Conservation (phyloP, 495 filamentous ascomycete species). For the Aspergillus haitiensis region DNA sequence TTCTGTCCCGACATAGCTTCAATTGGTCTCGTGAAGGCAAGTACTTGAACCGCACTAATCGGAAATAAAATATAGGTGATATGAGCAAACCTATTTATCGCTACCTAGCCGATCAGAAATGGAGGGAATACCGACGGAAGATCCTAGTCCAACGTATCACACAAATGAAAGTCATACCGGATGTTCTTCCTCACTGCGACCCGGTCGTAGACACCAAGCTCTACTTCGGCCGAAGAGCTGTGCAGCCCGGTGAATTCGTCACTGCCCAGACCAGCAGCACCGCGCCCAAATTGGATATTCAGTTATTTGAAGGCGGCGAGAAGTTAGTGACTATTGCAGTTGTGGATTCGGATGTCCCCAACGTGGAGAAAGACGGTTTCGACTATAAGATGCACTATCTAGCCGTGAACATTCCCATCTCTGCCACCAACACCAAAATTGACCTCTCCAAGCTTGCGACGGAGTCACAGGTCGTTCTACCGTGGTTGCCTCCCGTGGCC, state of each 20-base stretch:
- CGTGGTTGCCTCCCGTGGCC: slow-evolving; percentile 81
- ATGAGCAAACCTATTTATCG: slow-evolving; percentile 98
- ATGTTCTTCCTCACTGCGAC: slow-evolving; percentile 82
- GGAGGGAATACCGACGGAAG: slow-evolving; percentile 73
- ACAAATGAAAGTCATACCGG: slow-evolving; percentile 88
- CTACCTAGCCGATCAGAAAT: slow-evolving; percentile 80
- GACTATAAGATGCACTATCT: slow-evolving; percentile 81
- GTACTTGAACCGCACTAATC: not conserved
- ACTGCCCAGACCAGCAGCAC: slow-evolving; percentile 65
- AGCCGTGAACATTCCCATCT: slow-evolving; percentile 64
- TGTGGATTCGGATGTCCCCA: slow-evolving; percentile 87
- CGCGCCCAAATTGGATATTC: slow-evolving; percentile 73
- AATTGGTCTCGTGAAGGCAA: not conserved
- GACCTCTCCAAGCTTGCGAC: slow-evolving; percentile 51
- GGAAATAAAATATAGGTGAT: slow-evolving; percentile 58
- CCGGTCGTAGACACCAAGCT: slow-evolving; percentile 76
- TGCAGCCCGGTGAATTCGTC: slow-evolving; percentile 77
- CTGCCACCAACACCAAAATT: slow-evolving; percentile 53
- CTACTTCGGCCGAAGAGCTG: slow-evolving; percentile 65
- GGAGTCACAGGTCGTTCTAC: slow-evolving; percentile 65
- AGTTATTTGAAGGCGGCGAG: slow-evolving; percentile 77
- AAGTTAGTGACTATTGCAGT: slow-evolving; percentile 82
- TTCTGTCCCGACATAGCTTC: not conserved
- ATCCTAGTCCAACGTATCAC: slow-evolving; percentile 83
- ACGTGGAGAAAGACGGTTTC: slow-evolving; percentile 74